These are phyloP conservation scores for Boletus coccyginus DNA, from an alignment of 768 basidiomycete species.

Conservation along the genomic window DNA sequence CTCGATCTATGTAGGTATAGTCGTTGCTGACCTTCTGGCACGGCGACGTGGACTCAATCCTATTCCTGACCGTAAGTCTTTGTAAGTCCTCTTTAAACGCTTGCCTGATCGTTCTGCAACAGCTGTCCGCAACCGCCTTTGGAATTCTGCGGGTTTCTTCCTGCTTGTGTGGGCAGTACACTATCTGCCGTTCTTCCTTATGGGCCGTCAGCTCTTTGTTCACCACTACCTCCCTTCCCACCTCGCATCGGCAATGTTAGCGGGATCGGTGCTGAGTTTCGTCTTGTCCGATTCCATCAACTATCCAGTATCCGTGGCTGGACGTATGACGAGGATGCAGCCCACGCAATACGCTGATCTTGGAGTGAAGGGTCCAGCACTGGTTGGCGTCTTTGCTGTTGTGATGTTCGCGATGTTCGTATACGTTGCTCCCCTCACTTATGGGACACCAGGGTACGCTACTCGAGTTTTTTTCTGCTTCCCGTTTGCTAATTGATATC, in stretches of 20 bases:
- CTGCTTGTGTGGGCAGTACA: conserved; percentile 91
- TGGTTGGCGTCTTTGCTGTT: conserved; percentile 55
- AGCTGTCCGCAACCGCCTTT: conserved; percentile 92
- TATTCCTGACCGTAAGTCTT: conserved; percentile 77
- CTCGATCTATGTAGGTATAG: conserved; percentile 85
- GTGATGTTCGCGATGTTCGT: conserved; percentile 63
- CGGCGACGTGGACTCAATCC: conserved; percentile 82
- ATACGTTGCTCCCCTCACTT: conserved; percentile 88
- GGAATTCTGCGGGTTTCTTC: conserved; percentile 97
- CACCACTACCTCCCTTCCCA: conserved; percentile 99
- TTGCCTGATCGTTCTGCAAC: conserved; percentile 4
- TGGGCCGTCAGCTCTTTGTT: conserved; percentile 94
- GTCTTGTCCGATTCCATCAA: conserved; percentile 88
- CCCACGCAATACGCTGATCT: conserved; percentile 63
- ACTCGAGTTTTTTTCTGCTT: not conserved
- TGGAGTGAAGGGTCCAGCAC: conserved; percentile 71
- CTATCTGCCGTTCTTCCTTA: conserved; percentile 96
- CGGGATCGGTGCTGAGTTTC: conserved; percentile 90
- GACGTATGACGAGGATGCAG: conserved; percentile 59
- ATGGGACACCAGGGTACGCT: conserved; percentile 92
- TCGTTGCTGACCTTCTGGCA: conserved; percentile 87
- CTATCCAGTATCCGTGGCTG: conserved; percentile 81
- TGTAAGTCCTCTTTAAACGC: not conserved
- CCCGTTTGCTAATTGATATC: conserved; percentile 15
- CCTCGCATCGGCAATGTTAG: conserved; percentile 86